These are phyloP conservation scores for Phaffia australis DNA, from an alignment of 768 basidiomycete species.

Conservation along the genomic window DNA sequence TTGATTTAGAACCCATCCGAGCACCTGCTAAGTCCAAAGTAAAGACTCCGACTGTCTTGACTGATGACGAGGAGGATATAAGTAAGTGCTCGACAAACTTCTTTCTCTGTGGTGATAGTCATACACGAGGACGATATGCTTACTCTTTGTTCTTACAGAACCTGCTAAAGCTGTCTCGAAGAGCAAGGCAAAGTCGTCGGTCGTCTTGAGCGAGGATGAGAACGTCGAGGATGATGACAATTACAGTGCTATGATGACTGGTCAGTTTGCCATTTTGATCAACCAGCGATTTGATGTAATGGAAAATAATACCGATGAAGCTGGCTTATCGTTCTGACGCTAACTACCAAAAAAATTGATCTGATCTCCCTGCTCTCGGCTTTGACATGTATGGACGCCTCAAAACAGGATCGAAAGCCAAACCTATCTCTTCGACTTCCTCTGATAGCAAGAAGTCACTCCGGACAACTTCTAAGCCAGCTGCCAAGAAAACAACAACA, in stretches of 20 bases:
- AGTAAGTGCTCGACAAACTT: neutral
- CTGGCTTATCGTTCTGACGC: neutral
- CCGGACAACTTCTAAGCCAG: neutral
- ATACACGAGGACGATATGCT: conserved; percentile 13
- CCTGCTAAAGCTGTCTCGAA: conserved; percentile 23
- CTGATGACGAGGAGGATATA: neutral
- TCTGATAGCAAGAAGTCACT: conserved; percentile 1
- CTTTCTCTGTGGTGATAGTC: neutral
- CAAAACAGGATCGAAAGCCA: conserved; percentile 29
- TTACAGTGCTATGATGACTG: neutral
- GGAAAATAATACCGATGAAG: conserved; percentile 1
- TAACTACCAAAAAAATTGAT: neutral
- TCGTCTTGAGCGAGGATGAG: conserved; percentile 27
- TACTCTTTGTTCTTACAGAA: conserved; percentile 28
- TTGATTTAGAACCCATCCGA: neutral
- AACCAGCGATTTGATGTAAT: conserved; percentile 17
- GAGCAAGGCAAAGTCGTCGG: conserved; percentile 28
- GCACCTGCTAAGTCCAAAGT: neutral
- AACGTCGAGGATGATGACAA: conserved; percentile 21
- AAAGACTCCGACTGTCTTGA: neutral
- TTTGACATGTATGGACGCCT: neutral
- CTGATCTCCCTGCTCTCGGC: neutral
- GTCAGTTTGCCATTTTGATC: neutral
- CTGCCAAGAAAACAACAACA: conserved; percentile 12
- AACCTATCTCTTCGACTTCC: conserved; percentile 14